These are phyloP conservation scores for Fragaria vesca DNA, from an alignment of 306 rosid genomes.

Conservation along the genomic window DNA sequence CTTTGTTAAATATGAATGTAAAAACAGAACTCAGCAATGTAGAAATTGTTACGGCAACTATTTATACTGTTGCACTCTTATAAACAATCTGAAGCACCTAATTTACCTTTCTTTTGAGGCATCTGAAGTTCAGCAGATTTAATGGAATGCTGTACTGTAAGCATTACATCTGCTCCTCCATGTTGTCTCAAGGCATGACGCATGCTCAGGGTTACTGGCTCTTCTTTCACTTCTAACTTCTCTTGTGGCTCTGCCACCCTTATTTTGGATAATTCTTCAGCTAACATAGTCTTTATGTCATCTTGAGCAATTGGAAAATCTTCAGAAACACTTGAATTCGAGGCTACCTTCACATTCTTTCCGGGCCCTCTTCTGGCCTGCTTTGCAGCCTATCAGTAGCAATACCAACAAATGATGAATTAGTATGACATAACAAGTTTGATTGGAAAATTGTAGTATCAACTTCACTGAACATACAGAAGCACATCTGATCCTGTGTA, in stretches of 20 bases:
- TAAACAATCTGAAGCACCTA: conserved; percentile 15
- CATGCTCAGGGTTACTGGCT: conserved; percentile 22
- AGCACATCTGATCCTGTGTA: neutral
- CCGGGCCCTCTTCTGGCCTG: conserved; percentile 41
- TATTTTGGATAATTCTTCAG: conserved; percentile 67
- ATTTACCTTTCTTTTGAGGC: conserved; percentile 53
- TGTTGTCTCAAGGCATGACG: conserved; percentile 27
- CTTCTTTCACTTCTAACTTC: conserved; percentile 27
- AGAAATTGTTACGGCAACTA: conserved; percentile 15
- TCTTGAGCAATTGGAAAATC: conserved; percentile 46
- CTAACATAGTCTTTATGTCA: conserved; percentile 56
- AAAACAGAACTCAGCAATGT: conserved; percentile 2
- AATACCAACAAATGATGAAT: conserved; percentile 31
- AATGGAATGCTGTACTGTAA: conserved; percentile 33
- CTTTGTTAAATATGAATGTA: neutral
- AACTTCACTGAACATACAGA: neutral
- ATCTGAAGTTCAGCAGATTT: conserved; percentile 31
- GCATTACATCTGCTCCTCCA: conserved; percentile 25
- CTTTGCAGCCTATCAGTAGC: conserved; percentile 27
- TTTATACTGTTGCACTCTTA: conserved; percentile 17
- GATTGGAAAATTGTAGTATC: neutral
- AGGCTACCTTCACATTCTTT: conserved; percentile 34
- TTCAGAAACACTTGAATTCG: conserved; percentile 30
- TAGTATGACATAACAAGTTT: neutral
- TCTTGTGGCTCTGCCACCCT: conserved; percentile 57